These are phyloP conservation scores for Hypomyces perniciosus DNA, from an alignment of 2,329 filamentous ascomycete species.

Conservation along the genomic window DNA sequence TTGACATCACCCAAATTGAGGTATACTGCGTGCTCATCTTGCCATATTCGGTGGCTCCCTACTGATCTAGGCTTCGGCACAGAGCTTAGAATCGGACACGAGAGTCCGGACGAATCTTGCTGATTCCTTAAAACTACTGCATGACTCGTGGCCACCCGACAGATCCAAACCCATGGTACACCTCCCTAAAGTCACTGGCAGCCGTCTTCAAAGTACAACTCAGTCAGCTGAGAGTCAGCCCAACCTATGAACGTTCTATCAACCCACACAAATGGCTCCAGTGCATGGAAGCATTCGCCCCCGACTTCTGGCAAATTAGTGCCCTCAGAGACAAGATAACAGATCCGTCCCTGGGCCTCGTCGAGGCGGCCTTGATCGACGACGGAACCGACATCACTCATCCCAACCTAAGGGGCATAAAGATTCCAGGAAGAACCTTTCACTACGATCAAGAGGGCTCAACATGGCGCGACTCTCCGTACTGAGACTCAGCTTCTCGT, in stretches of 20 bases:
- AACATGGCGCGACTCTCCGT: neutral
- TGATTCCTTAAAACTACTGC: neutral
- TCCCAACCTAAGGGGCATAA: neutral
- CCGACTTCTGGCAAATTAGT: neutral
- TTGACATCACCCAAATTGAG: slow-evolving; percentile 1
- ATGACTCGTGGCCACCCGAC: neutral
- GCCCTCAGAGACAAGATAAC: neutral
- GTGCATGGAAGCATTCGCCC: slow-evolving; percentile 1
- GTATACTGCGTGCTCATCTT: neutral
- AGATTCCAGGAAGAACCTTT: neutral
- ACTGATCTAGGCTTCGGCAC: neutral
- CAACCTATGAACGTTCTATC: neutral
- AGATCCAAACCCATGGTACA: neutral
- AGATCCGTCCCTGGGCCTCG: neutral
- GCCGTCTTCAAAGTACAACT: too few relatives aligned
- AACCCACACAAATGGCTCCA: slow-evolving; percentile 2
- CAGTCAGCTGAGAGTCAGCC: neutral
- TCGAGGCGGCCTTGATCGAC: slow-evolving; percentile 1
- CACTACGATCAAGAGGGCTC: neutral
- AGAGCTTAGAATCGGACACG: neutral
- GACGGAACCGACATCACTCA: slow-evolving; percentile 4
- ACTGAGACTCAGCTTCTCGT: neutral
- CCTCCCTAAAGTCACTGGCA: too few relatives aligned
- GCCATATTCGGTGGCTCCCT: too few relatives aligned
- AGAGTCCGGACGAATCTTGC: neutral